phyloP scores from a whole-genome alignment of 805 yeast species.

The Yamadazyma phyllophila region DNA sequence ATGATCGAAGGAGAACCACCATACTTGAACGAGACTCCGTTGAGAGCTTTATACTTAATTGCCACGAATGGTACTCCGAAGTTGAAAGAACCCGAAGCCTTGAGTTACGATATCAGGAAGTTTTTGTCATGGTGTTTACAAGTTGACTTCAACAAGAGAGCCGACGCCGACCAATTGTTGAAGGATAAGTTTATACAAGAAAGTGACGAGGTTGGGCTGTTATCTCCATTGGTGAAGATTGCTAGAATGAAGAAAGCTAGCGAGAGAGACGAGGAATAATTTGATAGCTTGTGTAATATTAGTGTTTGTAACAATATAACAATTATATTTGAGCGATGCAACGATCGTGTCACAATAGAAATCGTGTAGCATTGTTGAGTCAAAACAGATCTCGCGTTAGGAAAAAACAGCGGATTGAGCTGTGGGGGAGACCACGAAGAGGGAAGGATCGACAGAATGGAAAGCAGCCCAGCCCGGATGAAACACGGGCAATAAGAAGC shows the following conservation, averaged over 20 bases:
- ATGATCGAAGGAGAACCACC: slow-evolving; percentile 99
- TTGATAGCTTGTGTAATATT: neutral
- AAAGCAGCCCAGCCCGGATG: no score
- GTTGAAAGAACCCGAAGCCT: slow-evolving; percentile 80
- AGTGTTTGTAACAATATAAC: slow-evolving; percentile 3
- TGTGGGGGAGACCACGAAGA: no score
- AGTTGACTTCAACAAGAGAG: slow-evolving; percentile 80
- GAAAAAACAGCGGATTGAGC: no score
- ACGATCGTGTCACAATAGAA: no score
- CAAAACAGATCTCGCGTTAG: no score
- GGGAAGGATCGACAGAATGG: no score
- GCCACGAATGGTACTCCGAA: slow-evolving; percentile 97
- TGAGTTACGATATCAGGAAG: slow-evolving; percentile 61
- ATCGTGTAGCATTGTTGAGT: no score
- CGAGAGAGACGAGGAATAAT: slow-evolving; percentile 17
- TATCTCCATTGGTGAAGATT: slow-evolving; percentile 72
- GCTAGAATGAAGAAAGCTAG: slow-evolving; percentile 63
- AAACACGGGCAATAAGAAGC: no score
- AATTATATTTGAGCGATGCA: neutral
- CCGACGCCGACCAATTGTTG: slow-evolving; percentile 71
- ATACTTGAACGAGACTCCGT: slow-evolving; percentile 91
- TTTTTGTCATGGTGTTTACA: slow-evolving; percentile 78
- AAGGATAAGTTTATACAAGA: slow-evolving; percentile 61
- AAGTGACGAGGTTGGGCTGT: slow-evolving; percentile 58
- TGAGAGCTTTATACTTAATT: slow-evolving; percentile 88